Conservation (phyloP, 371 early-diverging fungal genomes). For the Syncephalastrum monosporum region DNA sequence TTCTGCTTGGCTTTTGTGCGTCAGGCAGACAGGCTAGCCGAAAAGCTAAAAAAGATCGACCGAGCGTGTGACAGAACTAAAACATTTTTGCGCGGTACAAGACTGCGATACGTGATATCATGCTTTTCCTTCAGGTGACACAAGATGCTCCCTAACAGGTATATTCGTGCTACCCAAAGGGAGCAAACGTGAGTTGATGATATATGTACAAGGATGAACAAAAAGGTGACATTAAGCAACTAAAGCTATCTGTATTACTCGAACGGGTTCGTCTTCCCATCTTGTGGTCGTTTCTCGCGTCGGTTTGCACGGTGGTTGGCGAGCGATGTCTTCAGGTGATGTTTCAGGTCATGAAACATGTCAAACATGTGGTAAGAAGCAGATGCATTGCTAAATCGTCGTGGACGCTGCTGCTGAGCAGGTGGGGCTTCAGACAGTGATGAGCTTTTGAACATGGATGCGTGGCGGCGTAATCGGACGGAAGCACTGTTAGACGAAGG, state of each 20-base stretch:
- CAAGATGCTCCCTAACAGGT: not conserved
- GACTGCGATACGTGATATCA: not conserved
- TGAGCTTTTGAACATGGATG: no score
- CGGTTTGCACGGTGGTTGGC: not conserved
- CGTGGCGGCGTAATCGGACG: no score
- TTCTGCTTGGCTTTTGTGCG: no score
- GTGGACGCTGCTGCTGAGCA: no score
- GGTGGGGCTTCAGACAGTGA: no score
- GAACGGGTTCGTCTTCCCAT: constrained; percentile 43
- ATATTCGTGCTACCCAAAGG: not conserved
- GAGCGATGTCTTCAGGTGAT: constrained; percentile 5
- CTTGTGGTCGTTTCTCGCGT: constrained; percentile 36
- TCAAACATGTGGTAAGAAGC: constrained; percentile 2
- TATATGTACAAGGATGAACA: no score
- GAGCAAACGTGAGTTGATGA: not conserved
- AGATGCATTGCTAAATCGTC: not conserved
- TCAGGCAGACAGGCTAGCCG: no score
- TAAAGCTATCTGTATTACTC: constrained; percentile 15
- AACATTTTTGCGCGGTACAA: no score
- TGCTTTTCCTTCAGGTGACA: not conserved
- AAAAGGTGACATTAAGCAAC: no score
- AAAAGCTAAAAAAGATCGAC: no score
- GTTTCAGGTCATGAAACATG: constrained; percentile 6
- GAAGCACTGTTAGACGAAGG: no score
- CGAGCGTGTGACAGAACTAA: no score